Base-by-base conservation (phyloP, 345 rosid species). In the Eucalyptus tenuipes region DNA sequence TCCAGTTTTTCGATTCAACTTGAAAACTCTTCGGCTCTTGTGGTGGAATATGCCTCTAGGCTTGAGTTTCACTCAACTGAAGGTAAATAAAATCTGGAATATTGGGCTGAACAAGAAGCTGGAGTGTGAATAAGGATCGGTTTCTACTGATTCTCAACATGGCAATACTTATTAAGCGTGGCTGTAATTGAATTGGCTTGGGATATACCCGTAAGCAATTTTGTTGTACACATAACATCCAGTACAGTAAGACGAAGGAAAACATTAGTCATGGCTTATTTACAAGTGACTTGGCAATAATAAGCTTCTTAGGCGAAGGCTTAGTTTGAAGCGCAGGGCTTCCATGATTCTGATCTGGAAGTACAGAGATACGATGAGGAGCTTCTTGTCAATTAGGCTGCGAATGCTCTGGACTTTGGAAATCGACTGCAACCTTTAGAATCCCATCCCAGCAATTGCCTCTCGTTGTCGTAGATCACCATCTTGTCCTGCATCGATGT, bases 401-500 rank as follows among this genome's bases (percentile, higher is more conserved):
- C 8, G 7, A 20, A 18, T 20, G 82, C 45, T 37, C 47, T 71
- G 47, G 82, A 37, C 8, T 37, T 71, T 37, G 82, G 82, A 71
- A 3, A 8, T 6, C 25, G 27, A 20, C 47, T 37, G 47, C 82
- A 71, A 71, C 20, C 47, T 37, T 7, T 1, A 37, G 47, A 18
- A 2, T 13, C 89, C 99, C 99, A 98, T 37, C 99, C 99, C 5
- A 98, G 94, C 52, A 37, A 64, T 20, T 98, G 97, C 55, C 92
- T 96, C 91, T 94, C 96, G 49, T 96, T 98, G 90, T 98, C 95
- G 88, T 95, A 98, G 31, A 97, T 93, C 88, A 97, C 93, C 95
- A 96, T 90, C 90, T 91, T 95, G 89, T 98, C 97, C 92, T 91
- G 98, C 99, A 98, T 97, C 15, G 99, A 98, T 93, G 93, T 90